These are phyloP conservation scores for Vigna nakashimae DNA, from an alignment of 306 rosid species.

Conservation along the genomic window DNA sequence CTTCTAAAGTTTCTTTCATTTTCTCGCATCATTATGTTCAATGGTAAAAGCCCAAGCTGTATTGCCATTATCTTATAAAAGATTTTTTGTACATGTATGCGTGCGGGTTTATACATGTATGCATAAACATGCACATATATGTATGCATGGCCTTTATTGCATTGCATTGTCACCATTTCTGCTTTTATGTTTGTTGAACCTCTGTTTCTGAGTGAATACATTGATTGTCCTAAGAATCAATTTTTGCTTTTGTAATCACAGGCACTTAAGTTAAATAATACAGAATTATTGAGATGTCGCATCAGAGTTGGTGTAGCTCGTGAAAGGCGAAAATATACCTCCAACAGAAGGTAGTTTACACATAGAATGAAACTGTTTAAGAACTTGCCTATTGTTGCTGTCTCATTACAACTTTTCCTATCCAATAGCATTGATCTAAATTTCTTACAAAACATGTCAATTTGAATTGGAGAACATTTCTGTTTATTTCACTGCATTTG, in stretches of 20 bases:
- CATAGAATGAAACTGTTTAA: not conserved
- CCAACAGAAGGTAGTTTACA: slow-evolving; percentile 49
- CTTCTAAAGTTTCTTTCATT: too few relatives aligned
- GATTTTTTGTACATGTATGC: too few relatives aligned
- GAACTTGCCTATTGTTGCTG: not conserved
- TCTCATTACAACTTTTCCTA: not conserved
- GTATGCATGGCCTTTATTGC: not conserved
- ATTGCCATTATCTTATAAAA: too few relatives aligned
- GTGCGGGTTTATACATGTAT: too few relatives aligned
- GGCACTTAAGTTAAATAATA: slow-evolving; percentile 50
- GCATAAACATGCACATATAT: not conserved
- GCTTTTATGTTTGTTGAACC: not conserved
- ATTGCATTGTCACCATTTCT: not conserved
- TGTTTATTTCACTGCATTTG: not conserved
- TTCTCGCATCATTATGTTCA: too few relatives aligned
- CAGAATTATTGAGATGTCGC: slow-evolving; percentile 37
- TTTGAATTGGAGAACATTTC: slow-evolving; percentile 5
- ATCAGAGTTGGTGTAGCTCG: slow-evolving; percentile 33
- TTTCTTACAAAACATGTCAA: not conserved
- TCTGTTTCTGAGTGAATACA: not conserved
- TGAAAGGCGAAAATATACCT: slow-evolving; percentile 26
- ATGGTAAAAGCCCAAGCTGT: too few relatives aligned
- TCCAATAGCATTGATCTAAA: not conserved
- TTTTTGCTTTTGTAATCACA: slow-evolving; percentile 33
- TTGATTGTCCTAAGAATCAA: slow-evolving; percentile 15